Base-by-base conservation (phyloP, 148 eudicot species). In the Arctostaphylos glauca region DNA sequence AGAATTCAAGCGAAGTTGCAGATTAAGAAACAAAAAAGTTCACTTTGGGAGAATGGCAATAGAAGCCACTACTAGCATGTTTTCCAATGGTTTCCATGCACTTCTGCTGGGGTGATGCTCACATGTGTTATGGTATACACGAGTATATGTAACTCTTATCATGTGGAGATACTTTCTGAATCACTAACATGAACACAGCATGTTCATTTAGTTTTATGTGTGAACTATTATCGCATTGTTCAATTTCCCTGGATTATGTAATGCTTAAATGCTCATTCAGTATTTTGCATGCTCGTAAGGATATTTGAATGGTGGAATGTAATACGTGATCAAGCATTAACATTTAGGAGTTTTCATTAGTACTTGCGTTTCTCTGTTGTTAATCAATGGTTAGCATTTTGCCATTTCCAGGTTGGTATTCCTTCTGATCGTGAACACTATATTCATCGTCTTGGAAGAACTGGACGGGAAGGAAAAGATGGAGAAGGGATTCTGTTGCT, bases 381-480 rank as follows among this genome's bases (percentile, higher is more conserved):
- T 4, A 49, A 19, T 47, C 52, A 41, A 44, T 81, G 46, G 52
- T 12, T 74, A 52, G 80, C 9, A 2, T 46, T 73, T 74, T 84
- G 3, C 68, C 74, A 13, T 84, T 76, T 81, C 74, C 89, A 96
- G 99, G 91, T 94, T 75, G 97, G 99, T 62, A 82, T 92, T 59
- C 99, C 99, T 52, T 47, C 89, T n/a, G 96, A 94, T 75, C 87
- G 93, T 77, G 94, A 91, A 81, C 94, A 94, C 52, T 96, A 96
- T 84, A 90, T 94, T 77, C 95, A 93, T 84, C 92, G 97, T 41
- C 90, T 94, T 81, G 99, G 98, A 88, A 91, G 99, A 85, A 96
- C 99, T 55, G 99, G 98, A 55, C 89, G 97, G 46, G 97, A 87
- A 88, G 99, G 97, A 73, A 96, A 96, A 88, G 92, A 80, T 62